phyloP scores from a whole-genome alignment of 352 stramenopile species.

The Hyaloperonospora brassicae region DNA sequence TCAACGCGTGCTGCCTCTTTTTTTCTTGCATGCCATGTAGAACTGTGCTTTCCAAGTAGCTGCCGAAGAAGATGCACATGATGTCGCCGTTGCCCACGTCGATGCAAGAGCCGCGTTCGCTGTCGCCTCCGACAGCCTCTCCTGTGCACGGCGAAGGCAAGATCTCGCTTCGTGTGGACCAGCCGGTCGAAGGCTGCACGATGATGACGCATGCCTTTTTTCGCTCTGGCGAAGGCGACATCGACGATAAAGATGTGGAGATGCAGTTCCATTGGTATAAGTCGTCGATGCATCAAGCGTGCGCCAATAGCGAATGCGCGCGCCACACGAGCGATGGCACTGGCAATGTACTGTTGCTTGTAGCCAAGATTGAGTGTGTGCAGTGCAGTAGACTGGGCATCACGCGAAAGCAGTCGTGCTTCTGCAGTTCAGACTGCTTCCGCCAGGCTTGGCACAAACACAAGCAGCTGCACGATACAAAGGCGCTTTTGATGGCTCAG shows the following conservation, averaged over 20 bases:
- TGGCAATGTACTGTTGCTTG: slow-evolving; percentile 58
- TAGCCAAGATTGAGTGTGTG: slow-evolving; percentile 69
- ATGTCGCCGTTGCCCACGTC: slow-evolving; percentile 24
- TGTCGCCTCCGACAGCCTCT: slow-evolving; percentile 48
- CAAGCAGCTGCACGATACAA: slow-evolving; percentile 49
- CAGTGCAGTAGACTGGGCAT: slow-evolving; percentile 59
- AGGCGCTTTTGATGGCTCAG: slow-evolving; percentile 20
- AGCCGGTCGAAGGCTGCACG: slow-evolving; percentile 57
- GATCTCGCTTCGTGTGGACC: slow-evolving; percentile 68
- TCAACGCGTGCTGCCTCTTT: slow-evolving; percentile 5
- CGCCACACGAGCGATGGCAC: slow-evolving; percentile 40
- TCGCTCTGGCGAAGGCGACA: slow-evolving; percentile 55
- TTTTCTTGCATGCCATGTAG: slow-evolving; percentile 16
- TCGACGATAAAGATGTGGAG: slow-evolving; percentile 62
- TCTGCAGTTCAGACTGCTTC: slow-evolving; percentile 64
- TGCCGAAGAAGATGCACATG: slow-evolving; percentile 28
- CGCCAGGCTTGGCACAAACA: slow-evolving; percentile 56
- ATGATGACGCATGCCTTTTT: slow-evolving; percentile 79
- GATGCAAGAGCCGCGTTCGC: slow-evolving; percentile 14
- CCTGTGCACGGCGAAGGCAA: slow-evolving; percentile 54
- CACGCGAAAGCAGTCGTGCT: slow-evolving; percentile 57
- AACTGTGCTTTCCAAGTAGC: slow-evolving; percentile 1
- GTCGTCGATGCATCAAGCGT: slow-evolving; percentile 45
- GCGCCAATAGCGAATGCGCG: slow-evolving; percentile 52
- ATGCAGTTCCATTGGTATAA: slow-evolving; percentile 67